Evolutionary conservation across 108 stramenopile species (phyloP).

Genomic region (Cyclotella atomus): DNA sequence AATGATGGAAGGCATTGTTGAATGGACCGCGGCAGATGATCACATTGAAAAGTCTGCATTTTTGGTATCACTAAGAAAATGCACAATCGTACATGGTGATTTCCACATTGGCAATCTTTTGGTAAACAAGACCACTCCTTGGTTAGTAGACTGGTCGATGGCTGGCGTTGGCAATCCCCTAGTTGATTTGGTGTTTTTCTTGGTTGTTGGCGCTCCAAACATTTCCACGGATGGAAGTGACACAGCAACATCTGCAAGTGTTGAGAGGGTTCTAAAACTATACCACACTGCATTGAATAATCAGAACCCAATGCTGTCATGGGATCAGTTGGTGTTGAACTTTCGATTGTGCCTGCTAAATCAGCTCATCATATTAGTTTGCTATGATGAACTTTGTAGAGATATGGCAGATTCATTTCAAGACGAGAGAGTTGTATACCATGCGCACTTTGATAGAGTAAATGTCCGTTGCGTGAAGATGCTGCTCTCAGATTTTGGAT

Average conservation of each 20-base stretch:
- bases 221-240: neutral
- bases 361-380: slow-evolving; percentile 3
- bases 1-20: slow-evolving; percentile 11
- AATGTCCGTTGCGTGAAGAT: slow-evolving; percentile 10
- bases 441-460: slow-evolving; percentile 18
- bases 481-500: slow-evolving; percentile 18
- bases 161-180: slow-evolving; percentile 52
- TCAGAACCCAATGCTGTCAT: slow-evolving; percentile 14
- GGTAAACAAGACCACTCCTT: slow-evolving; percentile 8
- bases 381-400: neutral
- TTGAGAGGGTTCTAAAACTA: neutral
- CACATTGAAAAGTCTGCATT: slow-evolving; percentile 4
- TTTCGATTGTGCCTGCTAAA: slow-evolving; percentile 44
- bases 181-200: slow-evolving; percentile 58
- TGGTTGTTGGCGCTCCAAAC: slow-evolving; percentile 39
- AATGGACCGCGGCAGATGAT: slow-evolving; percentile 5
- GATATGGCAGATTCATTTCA: slow-evolving; percentile 4
- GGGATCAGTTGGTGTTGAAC: slow-evolving; percentile 26
- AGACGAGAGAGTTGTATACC: neutral
- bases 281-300: slow-evolving; percentile 8
- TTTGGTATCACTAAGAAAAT: slow-evolving; percentile 5
- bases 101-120: slow-evolving; percentile 30
- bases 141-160: slow-evolving; percentile 55
- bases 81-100: slow-evolving; percentile 26
- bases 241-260: neutral